Evolutionary conservation across 202 grass and related monocot species (phyloP), one percentile per base, ranked within the genome.

Genomic region (Zizania palustris): DNA sequence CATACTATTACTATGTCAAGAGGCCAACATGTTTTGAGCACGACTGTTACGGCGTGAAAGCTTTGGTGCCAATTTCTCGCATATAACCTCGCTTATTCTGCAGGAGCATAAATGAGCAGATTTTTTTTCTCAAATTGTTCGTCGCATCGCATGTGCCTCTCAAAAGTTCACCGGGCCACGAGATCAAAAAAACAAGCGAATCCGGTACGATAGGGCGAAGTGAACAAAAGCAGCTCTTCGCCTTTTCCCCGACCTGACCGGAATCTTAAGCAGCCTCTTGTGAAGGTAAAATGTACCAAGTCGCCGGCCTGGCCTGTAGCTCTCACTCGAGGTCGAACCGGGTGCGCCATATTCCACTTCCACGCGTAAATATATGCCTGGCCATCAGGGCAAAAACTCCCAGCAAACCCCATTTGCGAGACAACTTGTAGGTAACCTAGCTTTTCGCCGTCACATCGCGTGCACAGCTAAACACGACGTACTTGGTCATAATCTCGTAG

Each of bases 271-370:
- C 18, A 2, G 18, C 6, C 8, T 51, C 61, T 43, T 54, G 35
- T 76, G 36, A 41, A 69, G 55, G 43, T 41, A 21, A 44, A 37
- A 20, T 66, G 43, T 68, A 18, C 72, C 28, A 0, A 28, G 28
- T 28, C 28, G 28, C 28, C 28, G 28, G 28, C 28, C 28, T 2
- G 0, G 34, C 7, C 12, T 28, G 36, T n/a, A 37, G 9, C 37
- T 38, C 48, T 64, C 51, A 39, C 60, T 73, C n/a, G 54, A 63
- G 44, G 45, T 14, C 42, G 59, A 33, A 18, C 60, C 50, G 15
- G 60, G 33, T 43, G 51, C 51, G n/a, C 2, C 51, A 76, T 77
- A 76, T 71, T 56, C 56, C 56, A 42, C 59, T 71, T 56, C 56
- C 56, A 42, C 59, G 41, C 78, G 72, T 60, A 63, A 71, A 45